phyloP scores from a whole-genome alignment of 306 rosid species.

The Amphicarpaea edgeworthii region DNA sequence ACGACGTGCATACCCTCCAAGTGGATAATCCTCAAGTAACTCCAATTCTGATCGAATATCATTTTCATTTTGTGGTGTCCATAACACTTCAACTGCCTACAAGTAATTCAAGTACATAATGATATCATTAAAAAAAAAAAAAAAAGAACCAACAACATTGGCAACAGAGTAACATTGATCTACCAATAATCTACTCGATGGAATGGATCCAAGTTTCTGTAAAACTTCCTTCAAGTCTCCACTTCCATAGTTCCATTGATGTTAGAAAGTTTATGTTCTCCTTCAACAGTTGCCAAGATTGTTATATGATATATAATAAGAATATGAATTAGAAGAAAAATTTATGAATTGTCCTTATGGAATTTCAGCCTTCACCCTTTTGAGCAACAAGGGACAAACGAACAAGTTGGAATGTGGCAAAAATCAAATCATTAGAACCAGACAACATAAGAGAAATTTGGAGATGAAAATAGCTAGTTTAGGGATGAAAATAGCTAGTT shows the following conservation, averaged over 20 bases:
- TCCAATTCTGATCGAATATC: slow-evolving; percentile 93
- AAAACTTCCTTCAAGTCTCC: slow-evolving; percentile 89
- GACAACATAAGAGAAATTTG: slow-evolving; percentile 20
- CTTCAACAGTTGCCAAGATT: slow-evolving; percentile 94
- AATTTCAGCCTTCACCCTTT: not conserved
- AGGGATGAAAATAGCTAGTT: no score
- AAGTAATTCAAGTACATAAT: slow-evolving; percentile 25
- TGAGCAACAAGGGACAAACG: not conserved
- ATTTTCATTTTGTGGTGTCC: slow-evolving; percentile 99
- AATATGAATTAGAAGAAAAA: slow-evolving; percentile 34
- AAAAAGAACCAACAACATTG: slow-evolving; percentile 11
- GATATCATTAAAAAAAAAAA: slow-evolving; percentile 23
- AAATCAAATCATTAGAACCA: slow-evolving; percentile 9
- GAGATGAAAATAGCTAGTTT: no score
- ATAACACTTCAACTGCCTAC: slow-evolving; percentile 97
- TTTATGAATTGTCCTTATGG: slow-evolving; percentile 12
- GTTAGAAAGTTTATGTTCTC: slow-evolving; percentile 81
- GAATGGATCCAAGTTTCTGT: slow-evolving; percentile 93
- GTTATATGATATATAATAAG: slow-evolving; percentile 69
- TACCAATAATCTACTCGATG: slow-evolving; percentile 82
- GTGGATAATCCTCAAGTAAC: slow-evolving; percentile 96
- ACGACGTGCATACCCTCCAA: no score
- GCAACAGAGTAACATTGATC: slow-evolving; percentile 30
- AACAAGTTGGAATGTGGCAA: slow-evolving; percentile 17
- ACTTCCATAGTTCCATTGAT: slow-evolving; percentile 96